These are phyloP conservation scores for Violaceomyces palustris DNA, from an alignment of 1,284 basidiomycete genomes.

Conservation along the genomic window DNA sequence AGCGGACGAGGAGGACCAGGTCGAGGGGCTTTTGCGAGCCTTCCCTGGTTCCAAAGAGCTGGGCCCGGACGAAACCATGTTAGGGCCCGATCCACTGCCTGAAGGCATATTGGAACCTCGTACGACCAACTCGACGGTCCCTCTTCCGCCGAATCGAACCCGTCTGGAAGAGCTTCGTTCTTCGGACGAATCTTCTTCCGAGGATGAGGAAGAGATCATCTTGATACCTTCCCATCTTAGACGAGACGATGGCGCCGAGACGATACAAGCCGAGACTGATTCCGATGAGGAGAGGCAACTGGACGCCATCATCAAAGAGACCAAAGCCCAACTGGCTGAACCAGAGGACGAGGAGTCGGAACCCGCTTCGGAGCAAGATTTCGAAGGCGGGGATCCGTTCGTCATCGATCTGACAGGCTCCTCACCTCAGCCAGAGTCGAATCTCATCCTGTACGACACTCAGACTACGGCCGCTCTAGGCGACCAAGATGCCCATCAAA, in stretches of 20 bases:
- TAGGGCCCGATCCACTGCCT: constrained; percentile 7
- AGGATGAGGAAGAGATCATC: constrained; percentile 25
- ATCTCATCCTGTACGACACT: too few species aligned
- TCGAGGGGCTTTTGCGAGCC: constrained; percentile 23
- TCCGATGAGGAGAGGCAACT: constrained; percentile 5
- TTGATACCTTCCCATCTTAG: constrained; percentile 3
- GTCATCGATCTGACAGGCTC: too few species aligned
- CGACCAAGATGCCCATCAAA: too few species aligned
- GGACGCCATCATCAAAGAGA: constrained; percentile 1
- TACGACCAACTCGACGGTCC: not conserved
- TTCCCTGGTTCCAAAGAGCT: constrained; percentile 33
- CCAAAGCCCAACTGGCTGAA: too few species aligned
- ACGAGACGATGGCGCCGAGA: constrained; percentile 2
- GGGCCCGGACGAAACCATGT: constrained; percentile 19
- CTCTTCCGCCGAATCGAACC: not conserved
- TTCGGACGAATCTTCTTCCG: constrained; percentile 4
- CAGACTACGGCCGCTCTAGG: too few species aligned
- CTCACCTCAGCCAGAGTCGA: too few species aligned
- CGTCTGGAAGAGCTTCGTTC: not conserved
- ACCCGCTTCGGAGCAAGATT: not conserved
- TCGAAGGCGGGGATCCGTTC: too few species aligned
- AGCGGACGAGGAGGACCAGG: constrained; percentile 16
- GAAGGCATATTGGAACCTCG: not conserved
- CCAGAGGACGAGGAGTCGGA: constrained; percentile 16
- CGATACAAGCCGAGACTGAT: not conserved